These are phyloP conservation scores for Cadophora gregata DNA, from an alignment of 2,329 filamentous ascomycete genomes.

Conservation along the genomic window DNA sequence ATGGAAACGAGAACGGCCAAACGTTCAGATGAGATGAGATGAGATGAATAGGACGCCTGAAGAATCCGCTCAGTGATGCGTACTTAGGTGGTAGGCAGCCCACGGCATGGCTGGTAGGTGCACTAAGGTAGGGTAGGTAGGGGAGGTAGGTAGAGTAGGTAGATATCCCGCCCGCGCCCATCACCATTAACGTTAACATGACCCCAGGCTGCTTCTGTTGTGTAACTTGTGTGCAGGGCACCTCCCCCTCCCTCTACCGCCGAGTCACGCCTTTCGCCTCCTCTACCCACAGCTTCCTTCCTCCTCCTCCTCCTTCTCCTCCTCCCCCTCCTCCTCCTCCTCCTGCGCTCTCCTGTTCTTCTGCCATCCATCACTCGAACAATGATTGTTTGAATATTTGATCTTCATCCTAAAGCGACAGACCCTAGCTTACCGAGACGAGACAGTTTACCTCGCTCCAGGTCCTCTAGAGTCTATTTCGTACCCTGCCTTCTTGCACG, in stretches of 20 bases:
- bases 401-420: neutral
- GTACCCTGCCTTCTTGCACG: neutral
- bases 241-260: neutral
- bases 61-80: neutral
- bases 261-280: neutral
- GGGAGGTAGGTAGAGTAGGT: conserved; percentile 18
- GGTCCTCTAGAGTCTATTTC: too few relatives aligned
- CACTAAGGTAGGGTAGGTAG: conserved; percentile 32
- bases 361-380: neutral
- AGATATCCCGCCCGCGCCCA: neutral
- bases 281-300: conserved; percentile 13
- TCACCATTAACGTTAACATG: neutral
- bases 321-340: too few relatives aligned
- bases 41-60: neutral
- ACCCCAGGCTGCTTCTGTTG: neutral
- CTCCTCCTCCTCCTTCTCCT: too few relatives aligned
- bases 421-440: neutral
- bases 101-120: conserved; percentile 15
- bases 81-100: too few relatives aligned
- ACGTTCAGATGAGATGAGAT: neutral
- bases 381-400: neutral
- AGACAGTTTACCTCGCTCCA: too few relatives aligned
- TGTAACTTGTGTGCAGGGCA: neutral
- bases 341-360: too few relatives aligned
- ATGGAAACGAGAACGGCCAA: conserved; percentile 8